Base-by-base conservation (phyloP, 495 filamentous ascomycete species). In the Hypoxylon intermedium region DNA sequence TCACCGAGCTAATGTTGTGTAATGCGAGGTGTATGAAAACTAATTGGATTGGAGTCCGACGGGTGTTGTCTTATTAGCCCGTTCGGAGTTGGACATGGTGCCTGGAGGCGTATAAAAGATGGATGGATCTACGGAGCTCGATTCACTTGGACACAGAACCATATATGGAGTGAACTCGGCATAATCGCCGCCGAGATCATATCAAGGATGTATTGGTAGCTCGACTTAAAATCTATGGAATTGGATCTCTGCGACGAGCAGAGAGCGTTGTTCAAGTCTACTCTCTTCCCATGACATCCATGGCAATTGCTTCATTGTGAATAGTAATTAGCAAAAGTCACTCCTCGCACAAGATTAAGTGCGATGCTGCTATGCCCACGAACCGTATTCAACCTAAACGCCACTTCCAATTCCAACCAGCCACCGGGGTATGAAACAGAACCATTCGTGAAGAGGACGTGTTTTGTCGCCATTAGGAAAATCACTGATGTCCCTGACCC, bases 401-500 rank as follows among this genome's bases (percentile, higher is more conserved):
- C 62, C 62, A 46, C 43, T 26, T 7, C 24, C 4, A 26, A 26
- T 52, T 44, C 43, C 58, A 52, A 51, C 53, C 54, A 44, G 28
- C 38, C 47, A 36, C 24, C 18, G 21, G 63, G 63, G 62, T 65
- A 65, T 65, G 55, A 51, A 20, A 47, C n/a, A 59, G 49, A 41
- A 15, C 28, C 23, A 28, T 4, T 7, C 36, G 23, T 47, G 20
- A 58, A 54, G 16, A 52, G 28, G 31, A 11, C 41, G 12, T 43
- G 30, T 13, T 36, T 45, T 21, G 12, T 33, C 2, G 38, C 15
- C 9, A 31, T 36, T 24, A 16, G 13, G 19, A 16, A 4, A 1
- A 5, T 4, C 3, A 36, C 49, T 59, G 71, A 5, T 58, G 63
- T 28, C 70, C 52, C 30, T 69, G 68, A 23, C 30, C 58, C 53